Evolutionary conservation across 2,329 filamentous ascomycete species (phyloP).

Genomic region (Fusarium miscanthi): DNA sequence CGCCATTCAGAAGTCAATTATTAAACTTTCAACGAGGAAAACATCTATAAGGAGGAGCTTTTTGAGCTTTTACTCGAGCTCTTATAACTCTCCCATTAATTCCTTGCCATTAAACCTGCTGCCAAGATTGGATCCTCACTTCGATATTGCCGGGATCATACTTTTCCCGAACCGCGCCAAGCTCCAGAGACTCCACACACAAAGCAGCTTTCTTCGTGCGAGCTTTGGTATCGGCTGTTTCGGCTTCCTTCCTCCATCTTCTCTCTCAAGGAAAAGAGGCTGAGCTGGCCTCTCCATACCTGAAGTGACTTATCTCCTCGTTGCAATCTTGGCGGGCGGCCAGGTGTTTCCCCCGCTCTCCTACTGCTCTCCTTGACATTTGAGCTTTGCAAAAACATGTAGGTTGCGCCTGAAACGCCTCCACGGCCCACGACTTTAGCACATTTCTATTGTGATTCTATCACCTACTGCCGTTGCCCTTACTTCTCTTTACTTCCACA

Average conservation of each 20-base stretch:
- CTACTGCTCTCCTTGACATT: conserved; percentile 18
- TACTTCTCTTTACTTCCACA: conserved; percentile 34
- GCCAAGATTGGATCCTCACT: neutral
- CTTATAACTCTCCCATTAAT: no score
- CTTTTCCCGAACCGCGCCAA: conserved; percentile 5
- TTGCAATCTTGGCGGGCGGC: conserved; percentile 39
- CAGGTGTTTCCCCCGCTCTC: conserved; percentile 38
- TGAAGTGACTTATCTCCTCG: conserved; percentile 17
- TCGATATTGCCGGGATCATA: neutral
- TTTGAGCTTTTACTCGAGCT: neutral
- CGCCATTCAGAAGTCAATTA: neutral
- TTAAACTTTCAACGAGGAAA: neutral
- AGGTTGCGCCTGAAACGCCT: conserved; percentile 43
- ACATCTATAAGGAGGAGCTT: neutral
- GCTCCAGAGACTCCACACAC: conserved; percentile 21
- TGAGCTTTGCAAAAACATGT: conserved; percentile 42
- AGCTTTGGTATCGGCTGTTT: conserved; percentile 42
- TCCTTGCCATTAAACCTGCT: neutral
- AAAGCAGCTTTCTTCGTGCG: conserved; percentile 33
- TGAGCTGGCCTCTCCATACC: conserved; percentile 48
- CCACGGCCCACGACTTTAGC: conserved; percentile 23
- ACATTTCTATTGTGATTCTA: conserved; percentile 20
- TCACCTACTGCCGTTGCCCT: conserved; percentile 17
- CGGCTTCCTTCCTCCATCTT: conserved; percentile 43
- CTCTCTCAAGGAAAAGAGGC: conserved; percentile 35